Evolutionary conservation across 2,329 filamentous ascomycete species (phyloP), one percentile per base, ranked within the genome.

Genomic region (Colletotrichum somersetense): DNA sequence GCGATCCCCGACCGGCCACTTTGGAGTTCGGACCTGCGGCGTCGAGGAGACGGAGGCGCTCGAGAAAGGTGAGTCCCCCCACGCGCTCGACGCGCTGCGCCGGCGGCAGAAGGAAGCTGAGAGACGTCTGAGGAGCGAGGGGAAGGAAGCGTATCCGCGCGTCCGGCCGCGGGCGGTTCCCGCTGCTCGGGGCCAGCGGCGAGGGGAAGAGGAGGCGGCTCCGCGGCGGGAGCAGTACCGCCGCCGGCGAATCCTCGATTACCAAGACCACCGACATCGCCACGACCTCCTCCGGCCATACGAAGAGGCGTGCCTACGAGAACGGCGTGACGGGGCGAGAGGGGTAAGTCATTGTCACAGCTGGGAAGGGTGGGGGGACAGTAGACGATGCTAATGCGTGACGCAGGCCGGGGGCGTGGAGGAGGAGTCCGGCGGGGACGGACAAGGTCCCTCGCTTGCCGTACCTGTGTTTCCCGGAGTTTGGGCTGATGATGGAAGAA

Each of bases 51-150:
- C 62, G 12, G 23, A 63, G 40, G 23, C 61, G 20, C 50, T 62
- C n/a, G 33, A 58, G 23, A n/a, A 33, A 56, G 66, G 66, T 50
- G 59, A 69, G 52, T 57, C 59, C 42, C 20, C 30, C 30, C 14
- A 14, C 23, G 42, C 52, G 23, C 59, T 69, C 5, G 5, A 33
- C 52, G 30, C n/a, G 42, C 50, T 69, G 14, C 46, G n/a, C 42
- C 35, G 16, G 38, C 30, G 35, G n/a, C 52, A 48, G 35, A 38
- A 50, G 44, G 50, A 40, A 16, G 35, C 58, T 64, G 38, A 64
- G 55, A 38, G 50, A 8, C 23, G 50, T 26, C 20, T 48, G 26
- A 18, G 40, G 35, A 66, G 52, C 40, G 50, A 63, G 3, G 10
- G 40, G 30, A 26, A 5, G 40, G 44, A 58, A 58, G 40, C 26